Evolutionary conservation across 805 yeast species (phyloP).

Genomic region (Komagataella pastoris): DNA sequence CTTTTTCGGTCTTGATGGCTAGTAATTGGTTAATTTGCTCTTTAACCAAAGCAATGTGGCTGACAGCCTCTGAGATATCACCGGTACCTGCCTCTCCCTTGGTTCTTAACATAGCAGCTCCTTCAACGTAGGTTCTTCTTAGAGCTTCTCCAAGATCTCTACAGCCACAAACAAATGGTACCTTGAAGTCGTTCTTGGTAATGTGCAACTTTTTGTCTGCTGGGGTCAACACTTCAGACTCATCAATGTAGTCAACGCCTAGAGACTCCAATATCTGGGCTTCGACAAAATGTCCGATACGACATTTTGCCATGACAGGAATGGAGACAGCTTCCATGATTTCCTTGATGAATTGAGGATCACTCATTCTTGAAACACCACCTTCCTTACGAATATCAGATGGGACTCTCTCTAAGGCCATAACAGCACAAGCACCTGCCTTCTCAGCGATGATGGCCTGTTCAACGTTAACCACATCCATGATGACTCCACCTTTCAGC

Average conservation of each 20-base stretch:
- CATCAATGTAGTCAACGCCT: constrained; percentile 71
- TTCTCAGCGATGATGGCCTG: constrained; percentile 71
- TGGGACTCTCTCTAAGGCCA: constrained; percentile 79
- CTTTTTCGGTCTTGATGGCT: constrained; percentile 24
- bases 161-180: constrained; percentile 80
- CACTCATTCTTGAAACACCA: constrained; percentile 78
- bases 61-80: constrained; percentile 72
- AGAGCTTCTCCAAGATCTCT: constrained; percentile 73
- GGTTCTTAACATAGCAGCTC: constrained; percentile 80
- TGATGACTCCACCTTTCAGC: constrained; percentile 68
- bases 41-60: constrained; percentile 52
- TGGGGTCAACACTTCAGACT: constrained; percentile 74
- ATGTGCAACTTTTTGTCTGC: constrained; percentile 64
- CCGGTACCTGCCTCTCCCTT: constrained; percentile 90
- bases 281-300: constrained; percentile 76
- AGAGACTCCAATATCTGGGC: constrained; percentile 65
- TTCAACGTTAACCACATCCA: constrained; percentile 69
- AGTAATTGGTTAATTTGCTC: constrained; percentile 37
- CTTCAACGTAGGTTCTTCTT: constrained; percentile 56
- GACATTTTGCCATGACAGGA: constrained; percentile 78
- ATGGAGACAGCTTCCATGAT: constrained; percentile 61
- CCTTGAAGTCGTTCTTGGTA: constrained; percentile 41
- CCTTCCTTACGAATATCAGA: constrained; percentile 78
- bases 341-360: constrained; percentile 63
- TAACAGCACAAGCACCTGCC: constrained; percentile 84